Base-by-base conservation (phyloP, 257 asterid species). In the Solanum raphanifolium region DNA sequence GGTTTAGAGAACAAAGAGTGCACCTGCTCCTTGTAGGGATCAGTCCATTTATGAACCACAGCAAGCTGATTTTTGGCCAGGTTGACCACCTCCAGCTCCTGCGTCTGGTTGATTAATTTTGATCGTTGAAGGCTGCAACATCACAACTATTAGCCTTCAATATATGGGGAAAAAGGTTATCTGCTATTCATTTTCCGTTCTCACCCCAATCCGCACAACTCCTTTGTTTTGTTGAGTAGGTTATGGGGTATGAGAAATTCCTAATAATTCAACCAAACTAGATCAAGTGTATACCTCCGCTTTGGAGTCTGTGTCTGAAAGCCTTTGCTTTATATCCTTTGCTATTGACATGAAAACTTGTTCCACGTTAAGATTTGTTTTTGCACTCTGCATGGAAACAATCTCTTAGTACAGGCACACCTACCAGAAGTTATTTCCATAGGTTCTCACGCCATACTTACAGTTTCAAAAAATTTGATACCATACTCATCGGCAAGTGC, bases 401-500 rank as follows among this genome's bases (percentile, higher is more conserved):
- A 65, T 66, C 27, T 85, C 62, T 85, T 58, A 79, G 84, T 69
- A 52, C 27, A 75, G 18, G 48, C 16, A 36, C 12, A 88, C 65
- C 41, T 27, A 65, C 39, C 55, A 55, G 29, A 39, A 38, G 35
- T 21, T 76, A 13, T 72, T 43, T n/a, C 16, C 36, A 79, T 62
- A 76, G 8, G 58, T 31, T 38, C 16, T 83, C 74, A 31, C 3
- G 6, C 18, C 16, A 36, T 75, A 89, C 93, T 91, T 87, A 90
- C 93, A 38, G 92, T 90, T 90, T 91, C 93, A 74, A 91, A 91
- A 88, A 90, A 91, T 83, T 90, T 87, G 81, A 91, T 90, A 9
- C 93, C 93, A 27, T 89, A 91, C 87, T 91, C 93, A 84, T 91
- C 92, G 15, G 93, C 93, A 71, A 90, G 93, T 9, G 91, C 92